Conservation (phyloP, 192 early-diverging fungal genomes). For the Funneliformis geosporum region DNA sequence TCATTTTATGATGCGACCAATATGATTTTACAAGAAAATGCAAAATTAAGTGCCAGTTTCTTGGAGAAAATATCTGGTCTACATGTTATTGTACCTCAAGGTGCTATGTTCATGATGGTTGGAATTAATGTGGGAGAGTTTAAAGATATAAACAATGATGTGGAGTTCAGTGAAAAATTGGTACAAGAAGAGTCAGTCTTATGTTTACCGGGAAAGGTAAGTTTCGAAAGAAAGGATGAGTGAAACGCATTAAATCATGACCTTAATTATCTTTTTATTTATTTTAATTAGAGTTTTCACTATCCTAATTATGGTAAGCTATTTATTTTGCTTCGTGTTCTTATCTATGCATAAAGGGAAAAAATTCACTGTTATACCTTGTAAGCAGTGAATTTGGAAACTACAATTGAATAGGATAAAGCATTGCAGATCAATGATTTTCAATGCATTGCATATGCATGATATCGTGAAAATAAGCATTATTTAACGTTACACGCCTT, state of each 20-base stretch:
- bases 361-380: no score
- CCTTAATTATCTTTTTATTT: not conserved
- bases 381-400: no score
- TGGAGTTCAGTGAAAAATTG: conserved; percentile 81
- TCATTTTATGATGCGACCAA: conserved; percentile 70
- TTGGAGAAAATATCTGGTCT: conserved; percentile 71
- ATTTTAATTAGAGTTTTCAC: conserved; percentile 64
- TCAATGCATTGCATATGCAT: no score
- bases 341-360: no score
- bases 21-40: conserved; percentile 69
- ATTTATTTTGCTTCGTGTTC: not conserved
- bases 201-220: conserved; percentile 76
- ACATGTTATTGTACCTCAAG: conserved; percentile 78
- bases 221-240: not conserved
- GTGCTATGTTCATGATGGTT: conserved; percentile 94
- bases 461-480: not conserved
- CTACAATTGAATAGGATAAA: no score
- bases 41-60: conserved; percentile 61
- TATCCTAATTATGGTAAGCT: conserved; percentile 56
- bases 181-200: conserved; percentile 82
- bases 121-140: conserved; percentile 69
- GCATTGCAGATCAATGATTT: no score
- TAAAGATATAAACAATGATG: conserved; percentile 71
- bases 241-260: not conserved
- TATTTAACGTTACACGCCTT: no score